Percentiles rank a stretch among this genome's conserved stretches.
phyloP scores from a whole-genome alignment of 441 rosid genomes.

The Jatropha multifida region DNA sequence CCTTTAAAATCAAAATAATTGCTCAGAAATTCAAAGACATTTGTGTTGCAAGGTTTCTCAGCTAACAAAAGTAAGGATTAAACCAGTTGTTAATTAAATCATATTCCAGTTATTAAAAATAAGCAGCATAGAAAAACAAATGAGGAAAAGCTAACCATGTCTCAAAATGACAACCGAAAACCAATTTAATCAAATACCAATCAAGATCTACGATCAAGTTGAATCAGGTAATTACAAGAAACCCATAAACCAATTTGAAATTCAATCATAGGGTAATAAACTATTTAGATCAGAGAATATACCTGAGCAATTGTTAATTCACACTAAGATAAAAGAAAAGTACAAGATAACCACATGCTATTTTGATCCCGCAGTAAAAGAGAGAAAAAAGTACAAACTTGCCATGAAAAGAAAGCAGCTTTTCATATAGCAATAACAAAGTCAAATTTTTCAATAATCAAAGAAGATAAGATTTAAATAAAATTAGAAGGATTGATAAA shows the following conservation, averaged over 20 bases:
- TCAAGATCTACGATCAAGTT: constrained; percentile 18
- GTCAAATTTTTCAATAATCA: constrained; percentile 3
- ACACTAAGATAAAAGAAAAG: constrained; percentile 5
- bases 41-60: neutral
- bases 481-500: neutral
- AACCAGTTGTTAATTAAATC: constrained; percentile 13
- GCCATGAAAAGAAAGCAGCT: neutral
- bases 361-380: constrained; percentile 1
- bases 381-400: neutral
- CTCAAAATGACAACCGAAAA: neutral
- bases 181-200: neutral
- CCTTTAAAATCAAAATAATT: neutral
- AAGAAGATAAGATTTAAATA: neutral
- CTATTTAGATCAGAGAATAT: constrained; percentile 13
- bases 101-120: neutral
- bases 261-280: neutral
- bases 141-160: neutral
- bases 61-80: neutral
- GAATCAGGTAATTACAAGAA: constrained; percentile 9
- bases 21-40: neutral
- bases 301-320: neutral
- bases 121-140: neutral
- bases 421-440: neutral
- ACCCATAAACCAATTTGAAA: constrained; percentile 11
- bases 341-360: constrained; percentile 13